Base-by-base conservation (phyloP, 2,329 filamentous ascomycete genomes). In the Hansfordia pulvinata region DNA sequence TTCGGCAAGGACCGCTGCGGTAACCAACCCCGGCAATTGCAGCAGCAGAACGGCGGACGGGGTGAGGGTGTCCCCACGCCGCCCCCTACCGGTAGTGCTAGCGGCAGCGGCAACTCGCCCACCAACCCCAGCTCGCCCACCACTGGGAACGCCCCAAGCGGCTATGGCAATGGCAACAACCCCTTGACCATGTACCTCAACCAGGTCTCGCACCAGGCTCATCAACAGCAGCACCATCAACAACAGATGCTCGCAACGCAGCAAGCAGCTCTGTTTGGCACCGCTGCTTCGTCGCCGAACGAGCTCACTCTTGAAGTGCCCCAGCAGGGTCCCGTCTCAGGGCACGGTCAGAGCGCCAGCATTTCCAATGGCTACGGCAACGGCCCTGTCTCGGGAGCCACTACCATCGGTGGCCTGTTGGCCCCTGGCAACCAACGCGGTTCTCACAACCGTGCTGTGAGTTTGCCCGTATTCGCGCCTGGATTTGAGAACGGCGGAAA, bases 1-100 rank as follows among this genome's bases (percentile, higher is more conserved):
- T 98, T 98, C 50, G 90, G 90, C 55, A 98, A 98, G 62, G 90
- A 98, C 50, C 76, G 90, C 30, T 98, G 90, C 45, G 90, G 90
- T 39, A 98, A 98, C 58, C 80, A 90, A 27, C 90, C 90, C 23
- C 77, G 90, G 33, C 90, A 96, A 58, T 69, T 82, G 38, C 72
- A 77, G 50, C 69, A 64, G 37, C 58, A 61, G 34, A 52, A 60
- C 27, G 61, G 64, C 38, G 60, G 17, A 14, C 33, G 35, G 31
- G 58, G 78, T 39, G 76, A 77, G 27, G 69, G 63, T 27, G 56
- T 66, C 4, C 55, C 63, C 10, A 71, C 70, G 12, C 69, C 70
- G 17, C 60, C 62, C 3, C 59, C 61, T 29, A 75, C 73, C 34
- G 69, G 72, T 35, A 68, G 65, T 41, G 69, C 72, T 35, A 68